A percentile compares a stretch with the other conserved stretches of the same genome.
These are phyloP conservation scores for Phytophthora niederhauseri DNA, from an alignment of 352 stramenopile species.

Conservation along the genomic window DNA sequence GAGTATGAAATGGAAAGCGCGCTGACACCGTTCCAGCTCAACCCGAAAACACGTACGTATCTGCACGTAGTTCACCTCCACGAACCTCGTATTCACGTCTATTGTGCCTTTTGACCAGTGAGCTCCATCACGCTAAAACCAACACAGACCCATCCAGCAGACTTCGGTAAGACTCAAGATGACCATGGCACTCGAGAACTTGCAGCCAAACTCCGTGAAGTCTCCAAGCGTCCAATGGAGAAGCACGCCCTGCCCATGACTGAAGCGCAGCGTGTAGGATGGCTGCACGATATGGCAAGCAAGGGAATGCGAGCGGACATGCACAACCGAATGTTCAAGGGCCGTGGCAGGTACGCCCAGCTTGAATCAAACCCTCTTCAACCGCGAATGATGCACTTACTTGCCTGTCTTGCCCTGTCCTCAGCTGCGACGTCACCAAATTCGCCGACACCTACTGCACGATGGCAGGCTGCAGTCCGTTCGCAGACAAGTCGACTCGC, in stretches of 20 bases:
- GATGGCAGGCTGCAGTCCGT: slow-evolving; percentile 85
- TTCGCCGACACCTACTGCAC: slow-evolving; percentile 88
- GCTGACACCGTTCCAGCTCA: slow-evolving; percentile 84
- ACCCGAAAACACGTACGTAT: slow-evolving; percentile 75
- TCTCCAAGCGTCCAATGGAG: slow-evolving; percentile 70
- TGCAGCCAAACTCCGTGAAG: slow-evolving; percentile 66
- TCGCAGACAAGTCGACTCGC: slow-evolving; percentile 85
- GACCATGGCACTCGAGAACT: slow-evolving; percentile 62
- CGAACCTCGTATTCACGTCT: background rate
- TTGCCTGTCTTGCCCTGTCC: background rate
- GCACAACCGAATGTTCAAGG: slow-evolving; percentile 85
- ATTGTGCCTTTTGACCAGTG: slow-evolving; percentile 41
- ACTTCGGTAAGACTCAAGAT: slow-evolving; percentile 68
- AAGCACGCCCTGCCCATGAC: slow-evolving; percentile 71
- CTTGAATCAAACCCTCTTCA: background rate
- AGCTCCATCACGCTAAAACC: slow-evolving; percentile 80
- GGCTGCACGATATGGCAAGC: slow-evolving; percentile 74
- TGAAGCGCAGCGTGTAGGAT: slow-evolving; percentile 79
- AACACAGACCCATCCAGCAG: slow-evolving; percentile 71
- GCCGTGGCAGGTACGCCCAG: slow-evolving; percentile 61
- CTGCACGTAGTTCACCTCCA: background rate
- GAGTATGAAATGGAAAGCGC: slow-evolving; percentile 80
- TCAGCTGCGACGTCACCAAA: slow-evolving; percentile 81
- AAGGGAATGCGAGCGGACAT: slow-evolving; percentile 76
- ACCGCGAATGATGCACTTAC: background rate